Evolutionary conservation across 805 yeast genomes (phyloP), one percentile per base, ranked within the genome.

Genomic region (Pichia gijzeniarum): DNA sequence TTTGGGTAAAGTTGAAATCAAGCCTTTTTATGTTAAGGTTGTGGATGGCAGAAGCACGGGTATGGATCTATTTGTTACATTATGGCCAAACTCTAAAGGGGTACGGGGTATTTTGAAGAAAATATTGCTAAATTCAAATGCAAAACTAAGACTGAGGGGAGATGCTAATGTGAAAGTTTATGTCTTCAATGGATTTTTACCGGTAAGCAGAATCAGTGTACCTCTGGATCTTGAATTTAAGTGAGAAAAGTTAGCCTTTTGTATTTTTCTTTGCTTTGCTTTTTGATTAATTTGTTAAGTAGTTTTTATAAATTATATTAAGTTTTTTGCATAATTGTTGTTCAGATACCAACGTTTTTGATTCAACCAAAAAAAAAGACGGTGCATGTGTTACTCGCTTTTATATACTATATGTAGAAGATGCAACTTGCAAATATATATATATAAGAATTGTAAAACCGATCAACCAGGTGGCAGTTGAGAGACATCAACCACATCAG

Each of bases 401-500:
- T 25, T 10, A 25, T 25, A 7, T 25, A 25, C 10, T 25, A 25
- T 10, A 25, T 25, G 10, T 25, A 25, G 28, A 10, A 25, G 28
- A 25, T 25, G 10, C 6, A 25, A 25, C 28, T 25, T 25, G 28
- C 28, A 30, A 9, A 12, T n/a, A n/a, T n/a, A n/a, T n/a, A n/a
- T n/a, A n/a, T n/a, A n/a, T n/a, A n/a, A n/a, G n/a, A n/a, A n/a
- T n/a, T n/a, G n/a, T n/a, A n/a, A n/a, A n/a, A n/a, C n/a, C n/a
- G n/a, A 34, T 30, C 74, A 91, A 76, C 99, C 98, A 22, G 99
- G 99, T 51, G 99, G 99, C 60, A 91, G 76, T 67, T 83, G 87
- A 44, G 91, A 76, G 53, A 83, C 84, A 64, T 91, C 98, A 50
- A 89, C 95, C 54, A 80, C 77, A 45, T 84, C 86, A 45, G 72